Evolutionary conservation across 1,284 basidiomycete genomes (phyloP).

Genomic region (Anthracocystis setariae): DNA sequence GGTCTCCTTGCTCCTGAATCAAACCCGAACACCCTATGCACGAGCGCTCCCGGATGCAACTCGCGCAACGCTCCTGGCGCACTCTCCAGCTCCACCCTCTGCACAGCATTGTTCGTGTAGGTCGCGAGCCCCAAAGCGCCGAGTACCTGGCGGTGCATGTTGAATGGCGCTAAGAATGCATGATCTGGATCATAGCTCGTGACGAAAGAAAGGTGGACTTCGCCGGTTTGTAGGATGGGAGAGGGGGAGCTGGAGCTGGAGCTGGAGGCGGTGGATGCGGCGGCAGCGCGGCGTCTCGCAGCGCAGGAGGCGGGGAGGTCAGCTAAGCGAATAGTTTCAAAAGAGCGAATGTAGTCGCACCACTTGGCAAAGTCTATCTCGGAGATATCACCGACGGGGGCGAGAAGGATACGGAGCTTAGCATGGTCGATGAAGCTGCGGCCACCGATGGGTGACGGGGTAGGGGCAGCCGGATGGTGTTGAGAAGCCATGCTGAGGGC

Average conservation of each 20-base stretch:
- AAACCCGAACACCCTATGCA: conserved; percentile 64
- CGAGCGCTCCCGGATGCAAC: conserved; percentile 59
- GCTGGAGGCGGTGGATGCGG: neutral
- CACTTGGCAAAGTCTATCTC: conserved; percentile 59
- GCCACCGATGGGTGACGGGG: conserved; percentile 44
- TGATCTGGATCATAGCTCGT: conserved; percentile 63
- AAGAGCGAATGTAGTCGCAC: conserved; percentile 52
- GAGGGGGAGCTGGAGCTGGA: conserved; percentile 14
- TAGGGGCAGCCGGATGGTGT: conserved; percentile 26
- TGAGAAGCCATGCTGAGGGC: neutral
- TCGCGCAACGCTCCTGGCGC: conserved; percentile 50
- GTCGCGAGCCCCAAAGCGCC: conserved; percentile 60
- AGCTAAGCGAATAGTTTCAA: conserved; percentile 53
- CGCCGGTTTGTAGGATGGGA: conserved; percentile 55
- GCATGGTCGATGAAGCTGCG: conserved; percentile 54
- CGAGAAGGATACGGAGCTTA: conserved; percentile 61
- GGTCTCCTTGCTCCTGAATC: conserved; percentile 54
- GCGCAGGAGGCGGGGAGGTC: conserved; percentile 52
- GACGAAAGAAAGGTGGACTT: conserved; percentile 63
- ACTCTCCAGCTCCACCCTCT: conserved; percentile 41
- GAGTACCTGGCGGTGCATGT: conserved; percentile 61
- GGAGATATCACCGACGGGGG: conserved; percentile 55
- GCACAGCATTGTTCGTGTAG: conserved; percentile 19
- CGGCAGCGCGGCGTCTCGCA: conserved; percentile 18
- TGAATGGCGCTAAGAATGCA: conserved; percentile 64